Base-by-base conservation (phyloP, 2,329 filamentous ascomycete species). In the Hysterium pulicare region DNA sequence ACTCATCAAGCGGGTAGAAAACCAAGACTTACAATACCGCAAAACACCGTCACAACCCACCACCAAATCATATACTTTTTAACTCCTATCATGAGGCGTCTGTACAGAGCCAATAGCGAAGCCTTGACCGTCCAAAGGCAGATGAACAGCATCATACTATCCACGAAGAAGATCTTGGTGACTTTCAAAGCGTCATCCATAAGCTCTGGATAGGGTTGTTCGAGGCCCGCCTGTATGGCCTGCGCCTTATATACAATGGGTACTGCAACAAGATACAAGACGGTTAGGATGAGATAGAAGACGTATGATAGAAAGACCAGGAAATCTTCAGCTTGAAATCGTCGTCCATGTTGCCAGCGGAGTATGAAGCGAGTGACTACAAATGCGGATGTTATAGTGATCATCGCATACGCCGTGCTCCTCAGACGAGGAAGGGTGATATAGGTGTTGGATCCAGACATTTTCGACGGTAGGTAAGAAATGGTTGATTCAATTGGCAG, bases 121-220 rank as follows among this genome's bases (percentile, higher is more conserved):
- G 69, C 58, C 45, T 72, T 71, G 39, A 70, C 62, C 26, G 64
- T 55, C 66, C 66, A 71, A 4, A 71, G 55, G 15, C 60, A 61
- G 5, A 61, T 46, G 66, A 68, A 71, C 38, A 69, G 62, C 17
- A 66, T 54, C 33, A 69, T 58, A 4, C 61, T 63, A 15, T 62
- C 65, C 8, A 62, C 58, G 44, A 69, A 70, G 49, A 71, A 69
- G 16, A 69, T 54, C 38, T 63, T 63, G 16, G 65, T 58, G 38
- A 68, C 54, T 20, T 54, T 44, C 0, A 57, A 31, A 3, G 52
- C 45, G 34, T 71, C 68, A 4, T 59, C 31, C 43, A 50, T 28
- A n/a, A 70, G 48, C 2, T 46, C 55, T 1, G 56, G 40, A 41
- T 67, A 69, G 1, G 50, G 46, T 5, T 42, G 23, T 7, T 51